A percentile compares a stretch with the other conserved stretches of the same genome.
Conservation (phyloP, 108 stramenopile genomes). For the Nitzschia inconspicua region DNA sequence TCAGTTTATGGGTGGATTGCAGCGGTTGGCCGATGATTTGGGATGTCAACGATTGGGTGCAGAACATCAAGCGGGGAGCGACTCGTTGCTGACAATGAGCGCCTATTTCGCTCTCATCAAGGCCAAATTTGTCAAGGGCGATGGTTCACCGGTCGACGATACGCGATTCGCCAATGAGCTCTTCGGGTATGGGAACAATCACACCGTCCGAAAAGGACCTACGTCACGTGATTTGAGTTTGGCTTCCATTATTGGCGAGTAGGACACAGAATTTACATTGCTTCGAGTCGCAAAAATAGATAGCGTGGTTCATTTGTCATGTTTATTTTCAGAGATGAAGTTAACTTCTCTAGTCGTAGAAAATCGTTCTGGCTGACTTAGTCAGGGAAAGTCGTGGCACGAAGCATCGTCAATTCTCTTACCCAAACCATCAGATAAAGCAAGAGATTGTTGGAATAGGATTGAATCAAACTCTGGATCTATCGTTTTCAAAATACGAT, state of each 20-base stretch:
- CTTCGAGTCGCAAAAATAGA: no score
- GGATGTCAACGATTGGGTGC: conserved; percentile 93
- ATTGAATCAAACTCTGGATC: no score
- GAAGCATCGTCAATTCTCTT: no score
- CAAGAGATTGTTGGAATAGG: no score
- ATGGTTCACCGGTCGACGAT: conserved; percentile 59
- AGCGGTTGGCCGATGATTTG: conserved; percentile 89
- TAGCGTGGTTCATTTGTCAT: no score
- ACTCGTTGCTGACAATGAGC: conserved; percentile 92
- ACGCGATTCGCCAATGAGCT: conserved; percentile 84
- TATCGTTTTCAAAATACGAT: no score
- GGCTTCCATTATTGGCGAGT: background rate
- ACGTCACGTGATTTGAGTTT: background rate
- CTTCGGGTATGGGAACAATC: conserved; percentile 86
- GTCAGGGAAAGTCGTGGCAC: no score
- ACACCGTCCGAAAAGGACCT: conserved; percentile 80
- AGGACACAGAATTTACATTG: no score
- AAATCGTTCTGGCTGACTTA: no score
- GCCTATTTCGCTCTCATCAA: conserved; percentile 91
- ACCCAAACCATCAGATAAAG: no score
- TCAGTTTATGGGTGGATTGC: conserved; percentile 87
- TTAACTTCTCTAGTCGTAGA: no score
- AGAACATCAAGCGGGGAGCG: conserved; percentile 99
- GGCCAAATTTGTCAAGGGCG: conserved; percentile 51
- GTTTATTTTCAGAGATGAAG: no score